Percentiles rank a stretch among this genome's conserved stretches.
phyloP scores from a whole-genome alignment of 352 stramenopile species.

The Thalassiosira hispida region DNA sequence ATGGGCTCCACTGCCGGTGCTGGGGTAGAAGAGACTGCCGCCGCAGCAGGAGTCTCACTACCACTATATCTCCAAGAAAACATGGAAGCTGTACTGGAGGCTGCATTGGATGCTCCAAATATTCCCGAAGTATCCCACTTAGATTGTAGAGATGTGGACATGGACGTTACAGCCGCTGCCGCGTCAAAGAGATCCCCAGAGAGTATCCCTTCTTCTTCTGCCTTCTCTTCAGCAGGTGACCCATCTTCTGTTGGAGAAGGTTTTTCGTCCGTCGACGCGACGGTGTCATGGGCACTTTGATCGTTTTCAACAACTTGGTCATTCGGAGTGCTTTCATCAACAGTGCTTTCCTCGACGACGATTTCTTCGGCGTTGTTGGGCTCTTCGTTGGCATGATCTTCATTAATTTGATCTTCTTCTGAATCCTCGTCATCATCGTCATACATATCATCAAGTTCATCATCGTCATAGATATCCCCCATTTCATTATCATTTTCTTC shows the following conservation, averaged over 20 bases:
- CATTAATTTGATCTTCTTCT: constrained; percentile 15
- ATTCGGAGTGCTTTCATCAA: not conserved
- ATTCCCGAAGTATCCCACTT: constrained; percentile 46
- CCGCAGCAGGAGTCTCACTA: constrained; percentile 3
- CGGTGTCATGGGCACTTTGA: not conserved
- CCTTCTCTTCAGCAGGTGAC: constrained; percentile 10
- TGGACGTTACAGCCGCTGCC: constrained; percentile 21
- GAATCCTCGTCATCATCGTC: constrained; percentile 26
- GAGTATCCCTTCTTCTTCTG: not conserved
- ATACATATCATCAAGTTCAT: constrained; percentile 35
- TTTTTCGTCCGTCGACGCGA: not conserved
- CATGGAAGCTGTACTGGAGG: constrained; percentile 48
- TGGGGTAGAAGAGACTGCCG: not conserved
- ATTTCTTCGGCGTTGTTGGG: constrained; percentile 10
- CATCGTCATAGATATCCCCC: constrained; percentile 32
- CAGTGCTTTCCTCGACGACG: constrained; percentile 5
- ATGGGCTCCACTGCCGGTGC: not conserved
- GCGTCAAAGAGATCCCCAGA: constrained; percentile 23
- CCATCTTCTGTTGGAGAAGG: not conserved
- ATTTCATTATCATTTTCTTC: constrained; percentile 3
- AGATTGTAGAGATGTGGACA: constrained; percentile 33
- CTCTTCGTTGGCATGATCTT: constrained; percentile 12
- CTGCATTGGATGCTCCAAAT: constrained; percentile 43
- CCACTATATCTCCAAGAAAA: constrained; percentile 52
- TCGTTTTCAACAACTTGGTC: constrained; percentile 3